Evolutionary conservation across 805 yeast species (phyloP), one percentile per base, ranked within the genome.

Genomic region (Monosporozyma aerobia): DNA sequence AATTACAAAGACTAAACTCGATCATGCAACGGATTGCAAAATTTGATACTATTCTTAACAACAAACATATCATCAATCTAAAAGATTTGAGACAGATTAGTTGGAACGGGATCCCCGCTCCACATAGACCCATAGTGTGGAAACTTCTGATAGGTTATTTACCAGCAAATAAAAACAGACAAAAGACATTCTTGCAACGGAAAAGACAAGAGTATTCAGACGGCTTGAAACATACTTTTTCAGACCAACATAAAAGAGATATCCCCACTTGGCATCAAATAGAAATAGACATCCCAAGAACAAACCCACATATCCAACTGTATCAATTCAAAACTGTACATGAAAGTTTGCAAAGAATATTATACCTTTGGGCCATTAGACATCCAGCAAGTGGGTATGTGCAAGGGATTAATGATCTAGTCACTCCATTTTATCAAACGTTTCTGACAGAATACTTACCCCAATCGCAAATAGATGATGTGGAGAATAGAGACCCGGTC

Each of bases 351-450:
- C 90, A 90, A 60, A 81, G 85, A 58, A 82, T 94, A 9, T 71
- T 92, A 51, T 92, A 90, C 63, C 73, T 92, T 35, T 92, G 99
- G 99, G 95, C 98, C 0, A 82, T 92, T 27, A 77, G 98, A 59
- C 98, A 94, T 65, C 98, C 99, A 1, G 97, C 98, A 6, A 83
- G 94, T 63, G 99, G 99, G 14, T 92, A 92, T 68, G 99, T 92
- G 22, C 99, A 92, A 72, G 99, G 99, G 29, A 92, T 92, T 50
- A 92, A 92, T 67, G 99, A 92, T 70, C 75, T 92, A 49, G 88
- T 83, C 14, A 92, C 97, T 1, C 98, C 99, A 3, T 88, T 94
- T 65, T 90, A 78, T 68, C 96, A 92, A 69, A 83, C 90, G 0
- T 92, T 92, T 62, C 67, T 94, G 48, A 75, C 82, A 2, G 81